Evolutionary conservation across 306 rosid genomes (phyloP).

Genomic region (Cicer pinnatifidum): DNA sequence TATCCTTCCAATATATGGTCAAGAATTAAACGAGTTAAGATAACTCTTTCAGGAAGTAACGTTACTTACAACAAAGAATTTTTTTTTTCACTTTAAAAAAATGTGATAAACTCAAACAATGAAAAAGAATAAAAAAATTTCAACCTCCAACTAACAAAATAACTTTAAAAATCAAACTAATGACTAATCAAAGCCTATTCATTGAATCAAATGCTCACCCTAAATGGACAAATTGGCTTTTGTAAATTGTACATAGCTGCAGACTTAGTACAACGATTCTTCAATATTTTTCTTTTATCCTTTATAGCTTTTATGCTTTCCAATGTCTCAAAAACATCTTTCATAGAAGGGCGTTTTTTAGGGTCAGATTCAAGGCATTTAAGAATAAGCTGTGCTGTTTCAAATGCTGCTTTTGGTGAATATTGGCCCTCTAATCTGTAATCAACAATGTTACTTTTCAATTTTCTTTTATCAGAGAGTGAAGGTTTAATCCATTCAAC

Average conservation of each 20-base stretch:
- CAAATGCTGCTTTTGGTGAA: conserved; percentile 58
- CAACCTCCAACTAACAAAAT: neutral
- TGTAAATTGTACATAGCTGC: conserved; percentile 11
- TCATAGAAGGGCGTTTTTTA: conserved; percentile 77
- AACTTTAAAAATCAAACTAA: neutral
- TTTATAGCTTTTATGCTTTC: conserved; percentile 59
- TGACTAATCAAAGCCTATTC: neutral
- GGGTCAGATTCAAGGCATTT: conserved; percentile 69
- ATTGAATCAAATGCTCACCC: neutral
- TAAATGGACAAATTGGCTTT: neutral
- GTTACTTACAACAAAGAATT: neutral
- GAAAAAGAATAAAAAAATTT: neutral
- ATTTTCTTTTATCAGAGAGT: conserved; percentile 52
- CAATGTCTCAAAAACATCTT: conserved; percentile 65
- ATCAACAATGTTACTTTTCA: conserved; percentile 62
- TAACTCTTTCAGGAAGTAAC: neutral
- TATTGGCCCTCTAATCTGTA: conserved; percentile 68
- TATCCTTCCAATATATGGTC: too few species aligned
- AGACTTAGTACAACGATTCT: conserved; percentile 20
- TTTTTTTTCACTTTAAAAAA: neutral
- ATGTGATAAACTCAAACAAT: neutral
- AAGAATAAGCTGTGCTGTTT: conserved; percentile 58
- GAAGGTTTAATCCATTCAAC: conserved; percentile 75
- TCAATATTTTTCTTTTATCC: conserved; percentile 42
- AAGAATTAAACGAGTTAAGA: too few species aligned